phyloP scores from a whole-genome alignment of 2,329 filamentous ascomycete species.

The Scytalidium sp. region DNA sequence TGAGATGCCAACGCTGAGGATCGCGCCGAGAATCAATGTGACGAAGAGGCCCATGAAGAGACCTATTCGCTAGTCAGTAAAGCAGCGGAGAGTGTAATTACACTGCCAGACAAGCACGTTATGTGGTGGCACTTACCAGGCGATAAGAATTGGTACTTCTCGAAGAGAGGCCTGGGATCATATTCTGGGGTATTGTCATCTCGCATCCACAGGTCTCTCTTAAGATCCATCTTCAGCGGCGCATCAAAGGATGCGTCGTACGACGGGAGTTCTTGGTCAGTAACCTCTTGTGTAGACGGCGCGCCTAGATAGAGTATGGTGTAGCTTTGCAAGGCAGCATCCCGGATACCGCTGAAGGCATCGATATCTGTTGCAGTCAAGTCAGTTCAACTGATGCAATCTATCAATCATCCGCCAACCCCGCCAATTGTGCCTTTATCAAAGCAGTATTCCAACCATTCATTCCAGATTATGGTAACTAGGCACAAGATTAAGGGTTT shows the following conservation, averaged over 20 bases:
- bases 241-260: conserved; percentile 68
- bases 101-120: background rate
- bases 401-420: conserved; percentile 1
- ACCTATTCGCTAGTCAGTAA: conserved; percentile 45
- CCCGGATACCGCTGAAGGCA: conserved; percentile 30
- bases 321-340: conserved; percentile 43
- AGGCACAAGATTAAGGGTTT: no score
- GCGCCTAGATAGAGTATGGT: conserved; percentile 76
- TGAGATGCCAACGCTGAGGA: conserved; percentile 74
- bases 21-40: conserved; percentile 67
- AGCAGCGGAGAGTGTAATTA: no score
- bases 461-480: no score
- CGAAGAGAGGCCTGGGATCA: conserved; percentile 64
- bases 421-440: background rate
- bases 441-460: no score
- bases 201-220: conserved; percentile 46
- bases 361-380: conserved; percentile 1
- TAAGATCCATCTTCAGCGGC: conserved; percentile 68
- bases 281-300: conserved; percentile 36
- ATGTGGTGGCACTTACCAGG: conserved; percentile 78
- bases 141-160: conserved; percentile 92
- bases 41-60: conserved; percentile 85
- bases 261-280: conserved; percentile 33
- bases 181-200: conserved; percentile 40
- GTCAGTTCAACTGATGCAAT: conserved; percentile 5